Base-by-base conservation (phyloP, 805 yeast genomes). In the Cyberlindnera veronae region DNA sequence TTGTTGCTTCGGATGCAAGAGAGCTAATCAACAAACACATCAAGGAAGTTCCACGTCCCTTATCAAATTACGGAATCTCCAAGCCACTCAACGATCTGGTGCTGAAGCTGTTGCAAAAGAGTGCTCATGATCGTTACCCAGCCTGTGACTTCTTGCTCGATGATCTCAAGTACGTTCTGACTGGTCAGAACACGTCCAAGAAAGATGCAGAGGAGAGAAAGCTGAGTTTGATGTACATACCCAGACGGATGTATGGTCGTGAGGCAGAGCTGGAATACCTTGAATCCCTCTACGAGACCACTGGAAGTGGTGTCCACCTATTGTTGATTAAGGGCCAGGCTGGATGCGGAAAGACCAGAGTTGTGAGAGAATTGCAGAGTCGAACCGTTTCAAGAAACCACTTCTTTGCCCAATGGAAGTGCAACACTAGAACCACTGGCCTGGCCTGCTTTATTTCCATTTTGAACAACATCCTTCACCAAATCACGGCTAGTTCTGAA, bases 341-440 rank as follows among this genome's bases (percentile, higher is more conserved):
- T 1, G 80, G 80, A 2, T 52, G 61, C 6, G 80, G 80, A 2
- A 73, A 72, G 49, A 59, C 74, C 1, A 55, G 69, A 5, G 42
- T 74, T 7, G 50, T 74, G 6, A 57, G 57, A 21, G 74, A 69
- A 21, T 44, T 73, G 32, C 64, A 61, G 37, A 56, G 63, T 6
- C 50, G 52, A 3, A 61, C 72, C 5, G 48, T 65, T 10, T 50
- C 65, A 2, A 55, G 57, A 23, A 60, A 61, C 34, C 41, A 50
- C 4, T 53, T 46, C 39, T 60, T 58, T 45, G 59, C 61, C 4
- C 40, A 49, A 33, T 48, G 60, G 62, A 44, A 58, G 49, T 52
- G 61, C 44, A 45, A 57, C 45, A 32, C 57, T 32, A 51, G 59
- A 19, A 62, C 61, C 2, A 53, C 71, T 2, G 64, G 66, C 3